Conservation (phyloP, 2,329 filamentous ascomycete species). For the Aplosporella prunicola region DNA sequence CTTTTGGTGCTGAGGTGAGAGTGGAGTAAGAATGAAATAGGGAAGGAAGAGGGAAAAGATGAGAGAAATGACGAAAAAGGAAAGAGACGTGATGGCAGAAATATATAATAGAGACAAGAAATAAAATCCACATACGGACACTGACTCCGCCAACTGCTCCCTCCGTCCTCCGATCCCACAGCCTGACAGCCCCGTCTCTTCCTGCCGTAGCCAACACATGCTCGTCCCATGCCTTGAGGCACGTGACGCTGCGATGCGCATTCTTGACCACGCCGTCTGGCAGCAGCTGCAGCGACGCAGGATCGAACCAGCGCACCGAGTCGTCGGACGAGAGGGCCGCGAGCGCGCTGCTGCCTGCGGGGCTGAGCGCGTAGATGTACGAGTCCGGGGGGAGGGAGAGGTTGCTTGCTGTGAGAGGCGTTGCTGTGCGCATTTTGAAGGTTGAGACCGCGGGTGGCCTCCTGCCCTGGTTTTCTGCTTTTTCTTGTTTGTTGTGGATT, state of each 20-base stretch:
- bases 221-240: constrained; percentile 46
- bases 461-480: no score
- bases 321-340: constrained; percentile 62
- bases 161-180: constrained; percentile 56
- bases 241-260: constrained; percentile 54
- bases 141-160: constrained; percentile 34
- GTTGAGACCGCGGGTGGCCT: neutral
- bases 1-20: neutral
- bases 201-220: constrained; percentile 59
- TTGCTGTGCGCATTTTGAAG: constrained; percentile 6
- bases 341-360: constrained; percentile 30
- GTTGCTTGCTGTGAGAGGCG: constrained; percentile 14
- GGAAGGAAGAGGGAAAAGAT: neutral
- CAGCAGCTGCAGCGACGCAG: constrained; percentile 44
- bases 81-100: neutral
- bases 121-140: constrained; percentile 20
- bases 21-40: neutral
- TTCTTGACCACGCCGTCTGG: constrained; percentile 39
- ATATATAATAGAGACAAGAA: neutral
- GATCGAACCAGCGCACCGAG: constrained; percentile 56
- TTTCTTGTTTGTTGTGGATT: no score
- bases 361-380: constrained; percentile 31
- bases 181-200: constrained; percentile 56
- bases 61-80: neutral
- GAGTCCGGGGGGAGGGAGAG: constrained; percentile 24